phyloP scores from a whole-genome alignment of 2,329 filamentous ascomycete species.

The Cadophora gregata region DNA sequence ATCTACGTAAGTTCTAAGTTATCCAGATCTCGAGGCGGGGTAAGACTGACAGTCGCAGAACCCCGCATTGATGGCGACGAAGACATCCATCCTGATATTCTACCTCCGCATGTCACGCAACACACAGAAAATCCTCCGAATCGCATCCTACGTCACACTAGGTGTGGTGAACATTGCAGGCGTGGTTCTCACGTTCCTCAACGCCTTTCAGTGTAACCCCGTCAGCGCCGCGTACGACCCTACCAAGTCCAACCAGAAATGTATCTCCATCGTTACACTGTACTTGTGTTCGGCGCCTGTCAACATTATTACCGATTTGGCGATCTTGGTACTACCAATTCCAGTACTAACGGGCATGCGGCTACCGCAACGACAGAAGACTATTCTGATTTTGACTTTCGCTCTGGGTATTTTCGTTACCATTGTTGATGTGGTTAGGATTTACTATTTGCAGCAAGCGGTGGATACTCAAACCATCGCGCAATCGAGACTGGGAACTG shows the following conservation, averaged over 20 bases:
- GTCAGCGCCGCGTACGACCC: conserved; percentile 70
- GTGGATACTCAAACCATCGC: conserved; percentile 26
- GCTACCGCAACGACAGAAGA: conserved; percentile 83
- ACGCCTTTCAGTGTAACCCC: conserved; percentile 85
- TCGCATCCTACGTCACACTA: conserved; percentile 82
- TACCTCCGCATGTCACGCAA: conserved; percentile 84
- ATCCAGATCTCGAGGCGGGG: background rate
- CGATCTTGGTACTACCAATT: conserved; percentile 85
- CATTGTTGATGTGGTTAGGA: conserved; percentile 85
- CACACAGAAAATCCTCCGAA: conserved; percentile 75
- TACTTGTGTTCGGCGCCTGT: conserved; percentile 81
- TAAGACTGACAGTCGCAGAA: conserved; percentile 60
- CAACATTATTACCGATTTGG: conserved; percentile 90
- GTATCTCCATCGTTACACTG: conserved; percentile 62
- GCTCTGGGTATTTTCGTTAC: conserved; percentile 86
- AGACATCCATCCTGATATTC: conserved; percentile 91
- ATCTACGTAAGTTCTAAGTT: conserved; percentile 59
- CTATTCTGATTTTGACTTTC: conserved; percentile 86
- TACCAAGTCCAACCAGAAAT: conserved; percentile 46
- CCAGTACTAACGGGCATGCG: conserved; percentile 88
- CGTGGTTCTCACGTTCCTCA: conserved; percentile 80
- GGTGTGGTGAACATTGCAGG: conserved; percentile 80
- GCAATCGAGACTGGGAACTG: conserved; percentile 50
- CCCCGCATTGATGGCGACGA: conserved; percentile 87
- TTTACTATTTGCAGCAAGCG: conserved; percentile 79